A percentile compares a stretch with the other conserved stretches of the same genome.
Evolutionary conservation across 2,329 filamentous ascomycete species (phyloP).

Genomic region (Coleophoma eucalyptorum): DNA sequence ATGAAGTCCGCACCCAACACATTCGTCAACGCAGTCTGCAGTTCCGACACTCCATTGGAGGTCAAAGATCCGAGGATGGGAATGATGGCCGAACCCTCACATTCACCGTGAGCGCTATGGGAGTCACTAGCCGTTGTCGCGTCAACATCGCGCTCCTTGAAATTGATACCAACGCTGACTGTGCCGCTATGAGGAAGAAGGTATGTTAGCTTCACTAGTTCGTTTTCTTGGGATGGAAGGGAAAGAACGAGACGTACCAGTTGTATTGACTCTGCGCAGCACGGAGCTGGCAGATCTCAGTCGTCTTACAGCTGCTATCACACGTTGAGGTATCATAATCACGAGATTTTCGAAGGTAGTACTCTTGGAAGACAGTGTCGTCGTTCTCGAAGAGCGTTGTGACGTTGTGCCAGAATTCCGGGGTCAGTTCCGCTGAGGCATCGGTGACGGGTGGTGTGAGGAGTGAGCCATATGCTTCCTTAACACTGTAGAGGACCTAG

Average conservation of each 20-base stretch:
- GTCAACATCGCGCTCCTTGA: conserved; percentile 4
- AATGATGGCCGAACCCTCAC: conserved; percentile 7
- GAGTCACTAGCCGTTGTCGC: not conserved
- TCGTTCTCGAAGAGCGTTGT: conserved; percentile 44
- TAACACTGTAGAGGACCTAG: conserved; percentile 19
- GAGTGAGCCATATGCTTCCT: conserved; percentile 23
- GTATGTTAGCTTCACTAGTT: not conserved
- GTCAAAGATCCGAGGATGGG: conserved; percentile 9
- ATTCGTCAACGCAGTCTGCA: conserved; percentile 2
- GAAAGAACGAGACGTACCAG: conserved; percentile 28
- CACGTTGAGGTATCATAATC: conserved; percentile 38
- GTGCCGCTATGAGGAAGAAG: not conserved
- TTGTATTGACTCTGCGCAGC: conserved; percentile 48
- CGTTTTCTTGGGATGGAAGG: conserved; percentile 7
- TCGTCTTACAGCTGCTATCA: conserved; percentile 35
- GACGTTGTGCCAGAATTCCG: conserved; percentile 56
- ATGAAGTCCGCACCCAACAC: conserved; percentile 5
- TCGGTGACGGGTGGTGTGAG: conserved; percentile 37
- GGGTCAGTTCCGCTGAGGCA: conserved; percentile 41
- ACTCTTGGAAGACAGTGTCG: conserved; percentile 39
- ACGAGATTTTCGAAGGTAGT: conserved; percentile 42
- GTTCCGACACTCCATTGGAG: conserved; percentile 1
- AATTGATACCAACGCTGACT: conserved; percentile 5
- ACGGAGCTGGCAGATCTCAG: conserved; percentile 48
- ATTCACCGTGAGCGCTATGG: conserved; percentile 5